phyloP scores from a whole-genome alignment of 129 eudicot genomes.

The Tagetes erecta region DNA sequence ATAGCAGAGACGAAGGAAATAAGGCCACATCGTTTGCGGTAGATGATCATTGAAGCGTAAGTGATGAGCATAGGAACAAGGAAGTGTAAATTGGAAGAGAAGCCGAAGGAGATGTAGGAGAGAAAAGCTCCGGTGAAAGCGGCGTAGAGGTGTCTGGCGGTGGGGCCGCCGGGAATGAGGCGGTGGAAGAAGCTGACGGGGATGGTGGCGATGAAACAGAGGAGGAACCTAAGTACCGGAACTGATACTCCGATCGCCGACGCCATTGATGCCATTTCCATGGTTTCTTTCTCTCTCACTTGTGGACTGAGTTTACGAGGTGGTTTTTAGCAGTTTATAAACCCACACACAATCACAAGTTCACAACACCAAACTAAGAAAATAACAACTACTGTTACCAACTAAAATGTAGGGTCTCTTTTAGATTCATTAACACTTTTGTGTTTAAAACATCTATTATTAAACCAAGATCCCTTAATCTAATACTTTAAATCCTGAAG shows the following conservation, averaged over 20 bases:
- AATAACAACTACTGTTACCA: too few species aligned
- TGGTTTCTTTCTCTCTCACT: constrained; percentile 29
- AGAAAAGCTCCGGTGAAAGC: constrained; percentile 69
- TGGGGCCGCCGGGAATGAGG: constrained; percentile 69
- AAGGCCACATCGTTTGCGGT: constrained; percentile 65
- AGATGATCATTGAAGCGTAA: constrained; percentile 68
- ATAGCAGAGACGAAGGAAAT: constrained; percentile 67
- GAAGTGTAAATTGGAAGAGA: constrained; percentile 86
- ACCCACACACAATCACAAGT: neutral
- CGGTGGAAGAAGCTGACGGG: constrained; percentile 83
- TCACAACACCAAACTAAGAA: neutral
- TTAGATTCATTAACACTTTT: too few species aligned
- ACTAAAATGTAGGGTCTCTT: too few species aligned
- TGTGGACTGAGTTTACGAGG: constrained; percentile 31
- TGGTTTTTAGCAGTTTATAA: neutral
- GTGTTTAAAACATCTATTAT: too few species aligned
- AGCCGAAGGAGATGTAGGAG: constrained; percentile 79
- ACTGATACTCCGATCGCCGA: constrained; percentile 85
- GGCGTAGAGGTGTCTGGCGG: constrained; percentile 75
- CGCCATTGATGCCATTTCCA: constrained; percentile 82
- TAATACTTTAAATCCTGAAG: too few species aligned
- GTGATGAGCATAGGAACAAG: constrained; percentile 67
- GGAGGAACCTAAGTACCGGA: constrained; percentile 80
- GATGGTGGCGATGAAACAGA: constrained; percentile 77
- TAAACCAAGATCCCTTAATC: too few species aligned